Conservation (phyloP, 2,329 filamentous ascomycete genomes). For the Pseudogymnoascus sp. region DNA sequence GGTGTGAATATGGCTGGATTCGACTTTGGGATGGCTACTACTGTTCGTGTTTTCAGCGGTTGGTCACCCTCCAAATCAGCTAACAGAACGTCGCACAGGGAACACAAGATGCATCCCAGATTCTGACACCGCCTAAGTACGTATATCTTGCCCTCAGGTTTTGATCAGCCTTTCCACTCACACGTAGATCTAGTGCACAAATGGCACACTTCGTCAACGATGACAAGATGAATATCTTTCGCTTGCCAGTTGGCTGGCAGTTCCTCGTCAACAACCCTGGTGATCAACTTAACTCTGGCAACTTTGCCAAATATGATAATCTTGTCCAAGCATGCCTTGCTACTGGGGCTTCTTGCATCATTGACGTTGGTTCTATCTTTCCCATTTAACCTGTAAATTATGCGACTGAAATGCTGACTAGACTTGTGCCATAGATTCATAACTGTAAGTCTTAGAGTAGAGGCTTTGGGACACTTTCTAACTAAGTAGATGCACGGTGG, state of each 20-base stretch:
- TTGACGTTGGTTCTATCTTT: slow-evolving; percentile 35
- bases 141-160: not conserved
- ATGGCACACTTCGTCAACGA: slow-evolving; percentile 42
- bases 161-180: too few relatives aligned
- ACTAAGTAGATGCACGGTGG: slow-evolving; percentile 40
- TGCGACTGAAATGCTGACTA: not conserved
- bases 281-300: slow-evolving; percentile 39
- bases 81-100: not conserved
- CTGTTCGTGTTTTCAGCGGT: slow-evolving; percentile 17
- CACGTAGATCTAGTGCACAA: slow-evolving; percentile 16
- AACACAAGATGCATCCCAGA: not conserved
- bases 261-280: slow-evolving; percentile 48
- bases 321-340: slow-evolving; percentile 48
- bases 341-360: slow-evolving; percentile 49
- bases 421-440: slow-evolving; percentile 31
- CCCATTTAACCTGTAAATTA: not conserved
- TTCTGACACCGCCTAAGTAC: not conserved
- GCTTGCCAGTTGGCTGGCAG: slow-evolving; percentile 52
- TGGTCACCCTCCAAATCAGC: not conserved
- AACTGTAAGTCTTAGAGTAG: slow-evolving; percentile 33
- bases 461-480: not conserved
- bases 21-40: slow-evolving; percentile 39
- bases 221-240: slow-evolving; percentile 47
- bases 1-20: slow-evolving; percentile 39
- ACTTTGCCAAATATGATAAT: slow-evolving; percentile 44